Conservation (phyloP, 371 early-diverging fungal genomes). For the Mucor sp. region DNA sequence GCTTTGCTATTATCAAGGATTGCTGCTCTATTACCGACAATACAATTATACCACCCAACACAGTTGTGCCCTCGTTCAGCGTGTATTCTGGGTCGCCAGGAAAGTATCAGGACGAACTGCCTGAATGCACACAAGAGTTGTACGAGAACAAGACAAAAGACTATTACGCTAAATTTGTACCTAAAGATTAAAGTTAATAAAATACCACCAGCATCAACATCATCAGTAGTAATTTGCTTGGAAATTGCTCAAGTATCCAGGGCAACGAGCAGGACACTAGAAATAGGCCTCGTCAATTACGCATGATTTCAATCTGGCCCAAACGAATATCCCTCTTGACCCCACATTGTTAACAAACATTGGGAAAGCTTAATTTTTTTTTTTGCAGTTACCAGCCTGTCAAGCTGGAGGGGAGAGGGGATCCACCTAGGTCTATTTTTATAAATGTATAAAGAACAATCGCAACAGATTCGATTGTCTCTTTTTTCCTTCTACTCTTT, state of each 20-base stretch:
- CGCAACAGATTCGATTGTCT: not conserved
- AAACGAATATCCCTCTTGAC: not conserved
- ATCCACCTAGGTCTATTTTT: not conserved
- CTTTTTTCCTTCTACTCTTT: no score
- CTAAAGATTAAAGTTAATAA: slow-evolving; percentile 43
- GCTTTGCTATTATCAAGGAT: slow-evolving; percentile 95
- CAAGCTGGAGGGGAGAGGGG: not conserved
- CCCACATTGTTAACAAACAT: not conserved
- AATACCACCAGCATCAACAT: not conserved
- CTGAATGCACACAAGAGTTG: slow-evolving; percentile 84
- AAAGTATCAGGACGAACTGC: slow-evolving; percentile 73
- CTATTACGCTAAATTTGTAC: slow-evolving; percentile 74
- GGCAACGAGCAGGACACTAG: not conserved
- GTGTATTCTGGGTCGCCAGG: slow-evolving; percentile 83
- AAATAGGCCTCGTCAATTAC: slow-evolving; percentile 1
- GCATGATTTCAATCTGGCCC: not conserved
- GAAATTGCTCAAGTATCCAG: no score
- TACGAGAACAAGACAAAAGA: slow-evolving; percentile 77
- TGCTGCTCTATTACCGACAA: slow-evolving; percentile 88
- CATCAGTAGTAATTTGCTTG: no score
- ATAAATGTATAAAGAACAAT: not conserved
- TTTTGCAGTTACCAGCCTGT: not conserved
- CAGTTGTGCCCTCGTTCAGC: slow-evolving; percentile 91
- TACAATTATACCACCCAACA: slow-evolving; percentile 89
- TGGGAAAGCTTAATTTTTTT: not conserved